A percentile compares a stretch with the other conserved stretches of the same genome.
Conservation (phyloP, 805 yeast genomes). For the Grigorovia humatica region DNA sequence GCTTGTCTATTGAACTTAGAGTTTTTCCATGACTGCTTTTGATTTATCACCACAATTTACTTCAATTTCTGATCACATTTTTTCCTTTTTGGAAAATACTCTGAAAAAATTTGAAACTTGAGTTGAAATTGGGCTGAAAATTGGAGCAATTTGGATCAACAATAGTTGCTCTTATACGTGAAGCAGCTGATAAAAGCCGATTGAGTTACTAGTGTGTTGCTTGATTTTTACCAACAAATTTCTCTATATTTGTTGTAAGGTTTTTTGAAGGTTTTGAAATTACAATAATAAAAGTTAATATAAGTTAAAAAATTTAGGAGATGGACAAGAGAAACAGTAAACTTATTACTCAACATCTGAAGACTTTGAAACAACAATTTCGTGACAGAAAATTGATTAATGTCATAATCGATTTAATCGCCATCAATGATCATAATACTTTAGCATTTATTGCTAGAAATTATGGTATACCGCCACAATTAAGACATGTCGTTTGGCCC, state of each 20-base stretch:
- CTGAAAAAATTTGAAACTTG: background rate
- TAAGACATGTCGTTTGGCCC: slow-evolving; percentile 80
- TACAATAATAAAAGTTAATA: no score
- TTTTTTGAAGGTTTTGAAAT: no score
- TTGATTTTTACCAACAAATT: no score
- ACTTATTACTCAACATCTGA: slow-evolving; percentile 16
- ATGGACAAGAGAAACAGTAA: background rate
- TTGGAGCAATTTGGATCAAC: no score
- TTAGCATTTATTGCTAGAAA: slow-evolving; percentile 74
- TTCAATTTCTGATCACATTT: background rate
- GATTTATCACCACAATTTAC: background rate
- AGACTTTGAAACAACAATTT: slow-evolving; percentile 21
- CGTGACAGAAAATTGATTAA: slow-evolving; percentile 28
- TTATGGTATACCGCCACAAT: slow-evolving; percentile 73
- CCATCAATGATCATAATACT: slow-evolving; percentile 56
- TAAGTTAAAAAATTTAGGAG: background rate
- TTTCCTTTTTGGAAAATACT: no score
- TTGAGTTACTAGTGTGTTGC: no score
- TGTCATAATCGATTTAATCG: slow-evolving; percentile 46
- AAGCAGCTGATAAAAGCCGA: no score
- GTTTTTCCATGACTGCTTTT: background rate
- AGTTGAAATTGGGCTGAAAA: background rate
- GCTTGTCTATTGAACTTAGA: background rate
- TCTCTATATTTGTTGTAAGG: no score
- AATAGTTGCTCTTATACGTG: no score